These are phyloP conservation scores for Chionographis japonica DNA, from an alignment of 106 monocot species.

Conservation along the genomic window DNA sequence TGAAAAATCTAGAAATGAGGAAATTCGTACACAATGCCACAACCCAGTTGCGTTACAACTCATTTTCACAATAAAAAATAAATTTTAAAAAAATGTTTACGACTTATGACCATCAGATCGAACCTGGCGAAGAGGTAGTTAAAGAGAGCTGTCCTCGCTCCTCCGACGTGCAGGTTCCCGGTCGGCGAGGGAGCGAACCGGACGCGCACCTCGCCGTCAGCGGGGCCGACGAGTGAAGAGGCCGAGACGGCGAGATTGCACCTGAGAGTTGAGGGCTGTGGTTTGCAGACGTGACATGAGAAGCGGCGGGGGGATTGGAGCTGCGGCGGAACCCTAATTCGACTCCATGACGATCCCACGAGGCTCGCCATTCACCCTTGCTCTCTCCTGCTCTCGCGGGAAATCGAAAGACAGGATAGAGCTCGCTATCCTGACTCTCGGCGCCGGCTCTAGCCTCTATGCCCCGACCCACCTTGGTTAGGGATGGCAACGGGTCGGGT, in stretches of 20 bases:
- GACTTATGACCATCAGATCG: background rate
- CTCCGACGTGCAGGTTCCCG: slow-evolving; percentile 75
- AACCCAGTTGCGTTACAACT: too few species aligned
- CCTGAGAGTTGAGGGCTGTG: slow-evolving; percentile 13
- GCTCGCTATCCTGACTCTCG: too few species aligned
- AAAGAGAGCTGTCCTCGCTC: slow-evolving; percentile 70
- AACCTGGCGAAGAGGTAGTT: slow-evolving; percentile 78
- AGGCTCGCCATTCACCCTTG: slow-evolving; percentile 29
- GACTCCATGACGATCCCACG: slow-evolving; percentile 30
- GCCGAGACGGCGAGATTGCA: slow-evolving; percentile 23
- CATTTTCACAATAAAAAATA: too few species aligned
- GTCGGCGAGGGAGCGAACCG: slow-evolving; percentile 78
- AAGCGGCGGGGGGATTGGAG: slow-evolving; percentile 24
- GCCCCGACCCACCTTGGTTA: too few species aligned
- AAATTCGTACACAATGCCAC: too few species aligned
- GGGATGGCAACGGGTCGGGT: too few species aligned
- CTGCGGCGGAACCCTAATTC: slow-evolving; percentile 38
- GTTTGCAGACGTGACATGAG: slow-evolving; percentile 7
- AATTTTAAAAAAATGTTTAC: too few species aligned
- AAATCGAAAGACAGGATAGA: background rate
- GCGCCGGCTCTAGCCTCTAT: too few species aligned
- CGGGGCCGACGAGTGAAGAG: slow-evolving; percentile 13
- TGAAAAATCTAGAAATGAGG: too few species aligned
- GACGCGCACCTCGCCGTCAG: slow-evolving; percentile 52
- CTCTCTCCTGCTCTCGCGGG: background rate